Percentiles rank a stretch among this genome's conserved stretches.
Evolutionary conservation across 192 early-diverging fungal genomes (phyloP).

Genomic region (Entomortierella chlamydospora): DNA sequence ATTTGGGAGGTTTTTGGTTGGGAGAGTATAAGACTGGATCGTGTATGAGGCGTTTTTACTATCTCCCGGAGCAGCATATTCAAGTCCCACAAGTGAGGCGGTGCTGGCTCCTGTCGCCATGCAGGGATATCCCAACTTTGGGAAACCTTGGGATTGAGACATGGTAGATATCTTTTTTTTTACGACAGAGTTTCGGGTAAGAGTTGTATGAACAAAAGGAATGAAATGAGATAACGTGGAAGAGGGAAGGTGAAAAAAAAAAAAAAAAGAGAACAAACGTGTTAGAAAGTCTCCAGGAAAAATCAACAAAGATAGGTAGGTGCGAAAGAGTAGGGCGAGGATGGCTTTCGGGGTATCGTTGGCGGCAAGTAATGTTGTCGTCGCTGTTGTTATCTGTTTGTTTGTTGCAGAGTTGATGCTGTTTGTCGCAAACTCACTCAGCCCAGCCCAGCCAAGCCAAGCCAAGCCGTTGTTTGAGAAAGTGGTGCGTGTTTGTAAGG

Average conservation of each 20-base stretch:
- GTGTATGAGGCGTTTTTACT: conserved; percentile 9
- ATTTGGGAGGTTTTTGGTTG: neutral
- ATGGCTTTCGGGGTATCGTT: no score
- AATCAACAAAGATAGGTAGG: no score
- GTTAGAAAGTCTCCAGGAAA: neutral
- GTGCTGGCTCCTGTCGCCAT: conserved; percentile 12
- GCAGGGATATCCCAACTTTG: conserved; percentile 48
- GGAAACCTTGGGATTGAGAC: conserved; percentile 3
- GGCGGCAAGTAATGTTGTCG: no score
- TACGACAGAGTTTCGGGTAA: no score
- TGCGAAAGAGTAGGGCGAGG: no score
- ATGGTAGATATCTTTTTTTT: no score
- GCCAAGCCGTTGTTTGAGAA: no score
- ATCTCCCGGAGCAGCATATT: neutral
- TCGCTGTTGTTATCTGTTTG: no score
- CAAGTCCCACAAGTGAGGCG: conserved; percentile 33
- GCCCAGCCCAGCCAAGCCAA: no score
- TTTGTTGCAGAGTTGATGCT: no score
- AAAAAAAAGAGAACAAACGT: neutral
- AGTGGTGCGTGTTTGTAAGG: no score
- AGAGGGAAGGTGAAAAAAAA: neutral
- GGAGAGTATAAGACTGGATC: conserved; percentile 35
- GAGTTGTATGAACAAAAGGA: neutral
- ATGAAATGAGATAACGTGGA: neutral
- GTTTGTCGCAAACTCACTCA: no score